Evolutionary conservation across 129 eudicot species (phyloP), one percentile per base, ranked within the genome.

Genomic region (Cynara cardunculus): DNA sequence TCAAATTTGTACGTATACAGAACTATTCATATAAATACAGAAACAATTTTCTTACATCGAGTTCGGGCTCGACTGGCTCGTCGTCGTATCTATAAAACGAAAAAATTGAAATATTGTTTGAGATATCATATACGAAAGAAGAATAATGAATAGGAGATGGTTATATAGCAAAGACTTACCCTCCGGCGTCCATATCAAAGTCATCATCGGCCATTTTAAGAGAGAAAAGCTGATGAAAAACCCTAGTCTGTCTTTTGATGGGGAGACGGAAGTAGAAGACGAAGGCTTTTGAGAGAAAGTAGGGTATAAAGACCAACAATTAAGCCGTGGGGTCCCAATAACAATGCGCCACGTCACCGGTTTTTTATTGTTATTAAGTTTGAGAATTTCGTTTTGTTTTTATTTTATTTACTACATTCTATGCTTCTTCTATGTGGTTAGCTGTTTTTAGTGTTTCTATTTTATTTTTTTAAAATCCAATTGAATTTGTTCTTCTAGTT

Each of bases 51-150:
- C 89, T 88, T 76, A 91, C 98, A 37, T 94, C 98, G 39, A 76
- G 89, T 79, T 94, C 98, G 5, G 97, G 97, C 62, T 94, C 98
- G 44, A 87, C 25, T 19, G 98, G 98, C 91, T 94, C 98, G 66
- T 94, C 98, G 25, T 87, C 93, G 72, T 94, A 94, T 12, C 98
- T 94, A 31, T 32, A 85, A 82, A 79, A 24, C 31, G 41, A 46
- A 37, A 82, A 78, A 56, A 11, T 18, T 11, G 18, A 22, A 73
- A 81, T 2, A 10, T 67, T 16, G n/a, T 13, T 59, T 2, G 34
- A 14, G 73, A 30, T 25, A 25, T 56, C 5, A 61, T 8, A 81
- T 4, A 14, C 21, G 28, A 77, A 12, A 25, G 21, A 69, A 8
- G 25, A 72, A 25, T 13, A 66, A 64, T 21, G 39, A 18, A 74